phyloP scores from a whole-genome alignment of 495 filamentous ascomycete species.

The Xanthoparmelia taractica region DNA sequence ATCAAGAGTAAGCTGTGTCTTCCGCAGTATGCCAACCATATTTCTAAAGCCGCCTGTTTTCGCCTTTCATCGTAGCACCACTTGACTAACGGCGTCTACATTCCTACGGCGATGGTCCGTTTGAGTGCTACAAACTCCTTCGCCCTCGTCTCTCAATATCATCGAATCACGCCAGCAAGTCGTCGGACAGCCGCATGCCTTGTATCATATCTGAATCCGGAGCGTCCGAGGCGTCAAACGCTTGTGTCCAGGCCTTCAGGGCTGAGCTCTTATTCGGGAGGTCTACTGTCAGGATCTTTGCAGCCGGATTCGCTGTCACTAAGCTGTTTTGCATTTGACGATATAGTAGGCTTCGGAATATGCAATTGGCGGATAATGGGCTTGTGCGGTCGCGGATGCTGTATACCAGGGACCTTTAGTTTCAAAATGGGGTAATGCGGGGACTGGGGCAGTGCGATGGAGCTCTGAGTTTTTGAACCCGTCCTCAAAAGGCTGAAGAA shows the following conservation, averaged over 20 bases:
- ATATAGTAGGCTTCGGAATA: too few relatives aligned
- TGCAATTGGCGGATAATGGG: too few relatives aligned
- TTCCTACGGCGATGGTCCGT: neutral
- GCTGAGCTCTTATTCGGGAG: too few relatives aligned
- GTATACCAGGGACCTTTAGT: neutral
- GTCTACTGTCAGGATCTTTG: too few relatives aligned
- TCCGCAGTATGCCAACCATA: neutral
- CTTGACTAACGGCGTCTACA: neutral
- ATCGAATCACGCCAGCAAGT: neutral
- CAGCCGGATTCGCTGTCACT: too few relatives aligned
- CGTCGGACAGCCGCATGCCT: neutral
- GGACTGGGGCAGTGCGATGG: neutral
- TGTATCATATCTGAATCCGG: neutral
- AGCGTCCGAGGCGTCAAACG: neutral
- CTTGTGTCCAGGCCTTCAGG: neutral
- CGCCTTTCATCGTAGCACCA: slow-evolving; percentile 40
- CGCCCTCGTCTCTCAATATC: neutral
- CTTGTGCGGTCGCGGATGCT: neutral
- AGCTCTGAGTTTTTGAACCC: neutral
- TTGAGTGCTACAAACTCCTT: neutral
- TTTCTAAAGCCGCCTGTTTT: slow-evolving; percentile 39
- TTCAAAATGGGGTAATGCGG: neutral
- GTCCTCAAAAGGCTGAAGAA: neutral
- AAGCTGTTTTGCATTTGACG: too few relatives aligned
- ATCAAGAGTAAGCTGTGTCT: slow-evolving; percentile 42